Conservation (phyloP, 73 alveolate genomes). For the Effrenium voratum region DNA sequence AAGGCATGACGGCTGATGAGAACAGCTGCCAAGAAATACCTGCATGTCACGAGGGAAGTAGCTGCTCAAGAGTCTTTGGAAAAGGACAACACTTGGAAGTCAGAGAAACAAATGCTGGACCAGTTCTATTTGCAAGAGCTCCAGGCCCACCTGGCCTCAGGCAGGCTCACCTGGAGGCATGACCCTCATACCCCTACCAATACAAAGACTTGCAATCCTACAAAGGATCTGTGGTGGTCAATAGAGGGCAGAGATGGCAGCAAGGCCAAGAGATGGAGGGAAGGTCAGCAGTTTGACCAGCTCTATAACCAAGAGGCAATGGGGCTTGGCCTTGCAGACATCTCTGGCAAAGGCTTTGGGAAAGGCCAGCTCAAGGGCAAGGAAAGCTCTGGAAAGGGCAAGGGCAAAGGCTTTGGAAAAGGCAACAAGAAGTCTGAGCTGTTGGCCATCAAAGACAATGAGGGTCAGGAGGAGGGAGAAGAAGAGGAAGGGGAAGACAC, state of each 20-base stretch:
- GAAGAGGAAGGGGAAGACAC: not conserved
- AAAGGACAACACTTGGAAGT: not conserved
- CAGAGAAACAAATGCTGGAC: not conserved
- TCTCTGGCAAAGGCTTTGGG: not conserved
- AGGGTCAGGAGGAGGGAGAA: not conserved
- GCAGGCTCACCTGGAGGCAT: not conserved
- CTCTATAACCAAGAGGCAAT: constrained; percentile 2
- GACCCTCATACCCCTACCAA: constrained; percentile 1
- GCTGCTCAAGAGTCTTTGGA: not conserved
- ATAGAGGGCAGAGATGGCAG: not conserved
- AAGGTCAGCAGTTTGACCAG: not conserved
- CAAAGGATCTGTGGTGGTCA: not conserved
- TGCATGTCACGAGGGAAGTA: not conserved
- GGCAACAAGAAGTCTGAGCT: not conserved
- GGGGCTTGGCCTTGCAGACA: constrained; percentile 5
- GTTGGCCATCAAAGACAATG: constrained; percentile 18
- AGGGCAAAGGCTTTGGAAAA: no score
- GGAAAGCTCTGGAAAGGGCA: not conserved
- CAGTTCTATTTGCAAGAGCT: not conserved
- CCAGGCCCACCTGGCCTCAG: not conserved
- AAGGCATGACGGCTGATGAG: not conserved
- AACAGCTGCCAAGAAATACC: not conserved
- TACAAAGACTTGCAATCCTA: not conserved
- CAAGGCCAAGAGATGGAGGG: not conserved
- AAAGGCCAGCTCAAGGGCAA: not conserved